Base-by-base conservation (phyloP, 768 basidiomycete species). In the Phaffia australis region DNA sequence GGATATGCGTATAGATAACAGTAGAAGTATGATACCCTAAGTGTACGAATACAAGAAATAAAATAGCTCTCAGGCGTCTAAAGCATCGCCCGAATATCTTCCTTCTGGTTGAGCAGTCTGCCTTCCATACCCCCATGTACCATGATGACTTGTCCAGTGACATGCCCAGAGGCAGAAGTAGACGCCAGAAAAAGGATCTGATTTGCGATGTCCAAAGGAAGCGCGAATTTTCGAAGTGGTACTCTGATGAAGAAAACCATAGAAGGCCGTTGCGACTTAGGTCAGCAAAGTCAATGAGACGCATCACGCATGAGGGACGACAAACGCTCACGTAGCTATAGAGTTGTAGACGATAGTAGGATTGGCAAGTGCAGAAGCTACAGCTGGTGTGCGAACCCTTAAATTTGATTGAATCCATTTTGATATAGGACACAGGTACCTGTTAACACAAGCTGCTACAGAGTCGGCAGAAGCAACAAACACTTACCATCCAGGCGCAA, bases 51-150 rank as follows among this genome's bases (percentile, higher is more conserved):
- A 42, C 35, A 11, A 42, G 35, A 42, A 42, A 42, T 11, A 42
- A 42, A 11, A 42, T 11, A 11, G 11, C 35, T 42, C 35, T 11
- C 35, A 11, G 35, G 11, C 35, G 11, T 42, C 11, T 42, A 42
- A 42, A 42, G 35, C 35, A 42, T 42, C 35, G 35, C 35, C 35
- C 11, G 25, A 48, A 64, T 27, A 56, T 64, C 63, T 11, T 21
- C 51, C 63, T 64, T 47, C 23, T 48, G 54, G 69, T 82, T 82
- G 68, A 82, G 72, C 46, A 83, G 61, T 14, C 79, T 75, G n/a
- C 87, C 87, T 80, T 88, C 87, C 87, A 87, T 87, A 2, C 87
- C 87, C 2, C 87, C 87, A 56, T 82, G 81, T 7, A 87, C 79
- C 83, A 87, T 85, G 32, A 87, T 71, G 7, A 84, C 81, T 70